phyloP scores from a whole-genome alignment of 164 flowering plant genomes.

The Magnolia changhungtana region DNA sequence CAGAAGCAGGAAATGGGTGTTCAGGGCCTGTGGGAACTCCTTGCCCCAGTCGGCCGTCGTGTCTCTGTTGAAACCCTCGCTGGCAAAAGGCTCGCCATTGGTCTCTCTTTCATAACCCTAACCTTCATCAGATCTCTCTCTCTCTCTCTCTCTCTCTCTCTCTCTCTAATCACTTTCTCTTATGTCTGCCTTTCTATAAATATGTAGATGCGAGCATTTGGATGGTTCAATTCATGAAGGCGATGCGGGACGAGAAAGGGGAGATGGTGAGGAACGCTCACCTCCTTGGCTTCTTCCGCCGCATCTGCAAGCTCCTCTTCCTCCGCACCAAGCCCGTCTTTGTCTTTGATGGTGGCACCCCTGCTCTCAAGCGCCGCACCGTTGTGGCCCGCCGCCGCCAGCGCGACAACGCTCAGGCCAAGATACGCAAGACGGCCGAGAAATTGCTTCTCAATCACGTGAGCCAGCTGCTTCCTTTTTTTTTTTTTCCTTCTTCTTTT shows the following conservation, averaged over 20 bases:
- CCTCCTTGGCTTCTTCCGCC: conserved; percentile 79
- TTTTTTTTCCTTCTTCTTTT: too few species aligned
- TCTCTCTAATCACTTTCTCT: not conserved
- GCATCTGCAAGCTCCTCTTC: conserved; percentile 87
- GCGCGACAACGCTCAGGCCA: conserved; percentile 90
- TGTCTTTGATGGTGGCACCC: conserved; percentile 94
- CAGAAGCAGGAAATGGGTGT: conserved; percentile 61
- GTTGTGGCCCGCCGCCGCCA: conserved; percentile 85
- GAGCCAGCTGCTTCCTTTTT: not conserved
- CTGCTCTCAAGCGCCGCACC: conserved; percentile 89
- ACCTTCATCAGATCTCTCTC: conserved; percentile 19
- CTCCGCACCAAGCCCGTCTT: conserved; percentile 89
- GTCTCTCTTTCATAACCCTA: conserved; percentile 28
- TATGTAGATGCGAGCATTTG: conserved; percentile 89
- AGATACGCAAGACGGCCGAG: conserved; percentile 92
- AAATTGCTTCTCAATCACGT: conserved; percentile 91
- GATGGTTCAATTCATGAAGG: conserved; percentile 97
- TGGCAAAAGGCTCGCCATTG: conserved; percentile 85
- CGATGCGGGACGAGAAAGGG: conserved; percentile 95
- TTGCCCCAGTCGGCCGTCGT: conserved; percentile 96
- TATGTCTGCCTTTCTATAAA: not conserved
- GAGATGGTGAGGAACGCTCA: conserved; percentile 95
- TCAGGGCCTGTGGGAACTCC: conserved; percentile 94
- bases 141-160: not conserved
- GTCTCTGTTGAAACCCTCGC: conserved; percentile 96